These are phyloP conservation scores for Danielozyma ontarioensis DNA, from an alignment of 805 yeast genomes.

Conservation along the genomic window DNA sequence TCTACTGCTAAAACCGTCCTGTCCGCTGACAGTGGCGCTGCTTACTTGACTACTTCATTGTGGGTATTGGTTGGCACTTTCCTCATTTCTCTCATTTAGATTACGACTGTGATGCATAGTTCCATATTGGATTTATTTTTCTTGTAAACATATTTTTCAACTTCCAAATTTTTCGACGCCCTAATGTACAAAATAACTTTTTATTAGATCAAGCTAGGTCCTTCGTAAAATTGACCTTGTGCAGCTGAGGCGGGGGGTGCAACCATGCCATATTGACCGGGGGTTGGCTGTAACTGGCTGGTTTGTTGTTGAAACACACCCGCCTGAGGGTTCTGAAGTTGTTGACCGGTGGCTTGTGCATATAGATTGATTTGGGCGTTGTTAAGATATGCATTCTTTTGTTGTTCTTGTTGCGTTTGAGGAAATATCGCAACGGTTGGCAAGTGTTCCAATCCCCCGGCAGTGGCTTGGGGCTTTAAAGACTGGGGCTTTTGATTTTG, in stretches of 20 bases:
- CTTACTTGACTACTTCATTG: background rate
- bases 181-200: no score
- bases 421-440: slow-evolving; percentile 69
- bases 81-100: background rate
- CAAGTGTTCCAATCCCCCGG: slow-evolving; percentile 67
- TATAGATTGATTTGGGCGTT: slow-evolving; percentile 34
- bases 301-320: no score
- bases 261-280: no score
- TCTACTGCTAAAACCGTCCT: background rate
- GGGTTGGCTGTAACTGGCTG: no score
- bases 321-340: no score
- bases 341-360: slow-evolving; percentile 14
- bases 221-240: no score
- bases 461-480: slow-evolving; percentile 52
- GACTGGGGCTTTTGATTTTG: slow-evolving; percentile 17
- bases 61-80: background rate
- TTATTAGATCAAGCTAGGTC: background rate
- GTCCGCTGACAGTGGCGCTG: background rate
- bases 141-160: no score
- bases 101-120: background rate
- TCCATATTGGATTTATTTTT: no score
- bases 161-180: no score
- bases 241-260: no score
- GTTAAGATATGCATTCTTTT: slow-evolving; percentile 28
- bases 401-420: slow-evolving; percentile 47